These are phyloP conservation scores for Elongisporangium prolatum DNA, from an alignment of 352 stramenopile species.

Conservation along the genomic window DNA sequence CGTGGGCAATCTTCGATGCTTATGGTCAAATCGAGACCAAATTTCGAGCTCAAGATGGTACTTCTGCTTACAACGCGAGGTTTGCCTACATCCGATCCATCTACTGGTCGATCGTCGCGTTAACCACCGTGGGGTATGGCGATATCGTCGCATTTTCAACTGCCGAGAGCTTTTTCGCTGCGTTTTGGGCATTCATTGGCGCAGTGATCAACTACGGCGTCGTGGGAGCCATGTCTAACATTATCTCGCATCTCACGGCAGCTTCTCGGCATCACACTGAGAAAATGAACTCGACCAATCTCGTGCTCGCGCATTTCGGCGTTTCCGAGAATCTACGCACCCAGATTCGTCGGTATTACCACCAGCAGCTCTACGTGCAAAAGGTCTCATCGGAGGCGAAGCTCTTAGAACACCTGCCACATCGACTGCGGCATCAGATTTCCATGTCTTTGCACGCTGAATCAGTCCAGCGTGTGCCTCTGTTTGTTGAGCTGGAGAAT, in stretches of 20 bases:
- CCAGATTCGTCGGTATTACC: slow-evolving; percentile 70
- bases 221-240: slow-evolving; percentile 71
- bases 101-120: slow-evolving; percentile 69
- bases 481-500: slow-evolving; percentile 54
- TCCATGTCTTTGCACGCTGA: slow-evolving; percentile 67
- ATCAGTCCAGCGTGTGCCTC: slow-evolving; percentile 48
- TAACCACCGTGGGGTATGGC: slow-evolving; percentile 75
- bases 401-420: slow-evolving; percentile 45
- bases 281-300: slow-evolving; percentile 65
- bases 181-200: slow-evolving; percentile 59
- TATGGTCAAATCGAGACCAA: slow-evolving; percentile 54
- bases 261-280: slow-evolving; percentile 54
- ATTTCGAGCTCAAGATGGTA: slow-evolving; percentile 26
- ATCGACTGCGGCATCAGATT: slow-evolving; percentile 61
- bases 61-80: slow-evolving; percentile 39
- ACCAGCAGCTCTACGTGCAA: slow-evolving; percentile 73
- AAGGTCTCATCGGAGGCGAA: slow-evolving; percentile 64
- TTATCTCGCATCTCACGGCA: slow-evolving; percentile 68
- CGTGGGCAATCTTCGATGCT: slow-evolving; percentile 63
- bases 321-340: slow-evolving; percentile 52
- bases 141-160: slow-evolving; percentile 77
- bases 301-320: slow-evolving; percentile 51
- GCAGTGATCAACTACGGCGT: slow-evolving; percentile 79
- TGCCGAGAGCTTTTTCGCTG: slow-evolving; percentile 59
- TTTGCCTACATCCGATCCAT: slow-evolving; percentile 69